phyloP scores from a whole-genome alignment of 2,329 filamentous ascomycete species.

The Claviceps sp. region DNA sequence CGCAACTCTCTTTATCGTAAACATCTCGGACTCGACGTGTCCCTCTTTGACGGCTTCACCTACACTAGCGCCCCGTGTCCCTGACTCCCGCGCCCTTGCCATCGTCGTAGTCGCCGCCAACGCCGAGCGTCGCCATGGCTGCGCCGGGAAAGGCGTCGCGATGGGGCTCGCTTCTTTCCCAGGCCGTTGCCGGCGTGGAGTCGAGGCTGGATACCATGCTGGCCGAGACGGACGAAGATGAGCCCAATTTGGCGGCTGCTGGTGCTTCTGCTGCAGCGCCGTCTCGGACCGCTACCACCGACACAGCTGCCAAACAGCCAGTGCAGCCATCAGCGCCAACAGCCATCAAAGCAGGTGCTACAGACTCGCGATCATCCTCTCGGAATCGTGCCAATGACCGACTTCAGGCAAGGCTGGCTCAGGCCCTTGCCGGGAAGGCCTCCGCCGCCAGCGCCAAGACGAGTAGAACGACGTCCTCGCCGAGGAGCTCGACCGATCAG shows the following conservation, averaged over 20 bases:
- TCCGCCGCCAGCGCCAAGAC: conserved; percentile 16
- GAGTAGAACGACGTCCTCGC: conserved; percentile 29
- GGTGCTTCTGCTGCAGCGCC: neutral
- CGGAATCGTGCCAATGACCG: conserved; percentile 58
- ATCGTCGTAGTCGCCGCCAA: neutral
- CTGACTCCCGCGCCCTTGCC: neutral
- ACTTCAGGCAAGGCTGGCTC: conserved; percentile 78
- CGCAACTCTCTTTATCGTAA: neutral
- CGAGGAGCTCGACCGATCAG: conserved; percentile 24
- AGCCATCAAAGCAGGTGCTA: conserved; percentile 15
- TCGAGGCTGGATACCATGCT: conserved; percentile 85
- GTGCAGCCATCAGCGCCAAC: conserved; percentile 13
- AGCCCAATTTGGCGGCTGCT: conserved; percentile 12
- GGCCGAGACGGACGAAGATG: conserved; percentile 53
- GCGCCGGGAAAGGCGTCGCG: conserved; percentile 34
- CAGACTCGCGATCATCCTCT: conserved; percentile 49
- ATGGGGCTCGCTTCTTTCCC: conserved; percentile 74
- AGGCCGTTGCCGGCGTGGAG: conserved; percentile 87
- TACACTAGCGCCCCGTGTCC: neutral
- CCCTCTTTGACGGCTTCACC: neutral
- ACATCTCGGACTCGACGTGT: neutral
- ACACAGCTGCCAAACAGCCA: conserved; percentile 10
- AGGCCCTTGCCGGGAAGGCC: conserved; percentile 66
- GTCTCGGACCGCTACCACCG: neutral
- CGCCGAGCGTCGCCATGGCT: conserved; percentile 26